Evolutionary conservation across 192 early-diverging fungal genomes (phyloP).

Genomic region (Linnemannia zychae): DNA sequence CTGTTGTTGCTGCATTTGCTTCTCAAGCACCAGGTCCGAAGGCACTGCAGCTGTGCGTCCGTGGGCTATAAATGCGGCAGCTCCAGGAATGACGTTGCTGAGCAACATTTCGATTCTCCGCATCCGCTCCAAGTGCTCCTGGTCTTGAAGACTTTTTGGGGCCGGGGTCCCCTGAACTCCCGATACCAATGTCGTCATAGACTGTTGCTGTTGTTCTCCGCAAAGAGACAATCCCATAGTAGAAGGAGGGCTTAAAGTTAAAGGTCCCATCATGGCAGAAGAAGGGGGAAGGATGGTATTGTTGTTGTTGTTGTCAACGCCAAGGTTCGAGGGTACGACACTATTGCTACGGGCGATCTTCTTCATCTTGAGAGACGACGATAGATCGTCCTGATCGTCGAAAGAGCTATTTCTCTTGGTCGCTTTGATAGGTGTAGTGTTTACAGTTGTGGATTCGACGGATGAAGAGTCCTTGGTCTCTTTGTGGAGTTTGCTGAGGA

Average conservation of each 20-base stretch:
- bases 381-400: slow-evolving; percentile 16
- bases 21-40: not conserved
- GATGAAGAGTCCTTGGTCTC: not conserved
- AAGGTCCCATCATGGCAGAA: not conserved
- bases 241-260: not conserved
- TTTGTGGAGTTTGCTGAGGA: slow-evolving; percentile 26
- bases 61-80: slow-evolving; percentile 34
- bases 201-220: not conserved
- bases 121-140: slow-evolving; percentile 43
- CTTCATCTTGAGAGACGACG: not conserved
- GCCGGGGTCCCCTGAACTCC: not conserved
- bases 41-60: not conserved
- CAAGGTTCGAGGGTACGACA: not conserved
- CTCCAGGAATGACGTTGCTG: slow-evolving; percentile 44
- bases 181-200: not conserved
- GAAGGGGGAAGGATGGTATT: not conserved
- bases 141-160: slow-evolving; percentile 19
- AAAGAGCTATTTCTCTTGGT: slow-evolving; percentile 18
- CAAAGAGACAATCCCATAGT: not conserved
- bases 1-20: slow-evolving; percentile 10
- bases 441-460: not conserved
- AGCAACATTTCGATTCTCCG: slow-evolving; percentile 34
- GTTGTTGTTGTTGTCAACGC: not conserved
- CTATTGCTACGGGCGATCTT: not conserved
- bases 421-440: slow-evolving; percentile 9